Percentiles rank a stretch among this genome's conserved stretches.
phyloP scores from a whole-genome alignment of 768 basidiomycete species.

The Gloeopeniophorella convolvens region DNA sequence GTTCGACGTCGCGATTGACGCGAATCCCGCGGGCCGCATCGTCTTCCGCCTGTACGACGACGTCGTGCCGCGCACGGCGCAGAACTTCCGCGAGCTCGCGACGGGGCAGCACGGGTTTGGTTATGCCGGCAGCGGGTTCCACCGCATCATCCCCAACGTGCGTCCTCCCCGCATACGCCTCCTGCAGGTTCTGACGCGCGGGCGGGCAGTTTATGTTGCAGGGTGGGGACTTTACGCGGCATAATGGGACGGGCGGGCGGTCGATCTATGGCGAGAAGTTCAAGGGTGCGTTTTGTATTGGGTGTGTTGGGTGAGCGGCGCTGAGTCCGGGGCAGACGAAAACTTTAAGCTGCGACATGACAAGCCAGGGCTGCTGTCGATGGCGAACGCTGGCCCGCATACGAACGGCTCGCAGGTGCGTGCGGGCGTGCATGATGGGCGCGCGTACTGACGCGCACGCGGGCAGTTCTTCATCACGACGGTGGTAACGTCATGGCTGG shows the following conservation, averaged over 20 bases:
- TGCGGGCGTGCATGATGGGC: not conserved
- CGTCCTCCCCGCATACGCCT: slow-evolving; percentile 9
- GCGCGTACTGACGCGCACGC: not conserved
- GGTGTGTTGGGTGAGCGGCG: not conserved
- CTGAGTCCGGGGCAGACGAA: slow-evolving; percentile 29
- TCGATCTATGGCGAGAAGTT: slow-evolving; percentile 35
- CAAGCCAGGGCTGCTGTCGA: slow-evolving; percentile 38
- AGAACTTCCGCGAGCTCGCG: slow-evolving; percentile 78
- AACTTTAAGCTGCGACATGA: slow-evolving; percentile 33
- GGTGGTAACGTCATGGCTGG: slow-evolving; percentile 32
- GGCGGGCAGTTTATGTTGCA: slow-evolving; percentile 32
- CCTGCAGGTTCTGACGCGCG: not conserved
- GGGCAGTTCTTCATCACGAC: slow-evolving; percentile 37
- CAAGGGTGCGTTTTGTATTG: slow-evolving; percentile 24
- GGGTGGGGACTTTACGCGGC: slow-evolving; percentile 35
- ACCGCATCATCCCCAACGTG: slow-evolving; percentile 43
- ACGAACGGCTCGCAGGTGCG: slow-evolving; percentile 44
- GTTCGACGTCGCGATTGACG: slow-evolving; percentile 64
- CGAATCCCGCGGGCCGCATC: slow-evolving; percentile 57
- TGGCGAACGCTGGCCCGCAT: slow-evolving; percentile 45
- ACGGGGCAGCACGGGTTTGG: slow-evolving; percentile 63
- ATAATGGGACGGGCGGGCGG: slow-evolving; percentile 33
- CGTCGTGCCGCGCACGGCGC: slow-evolving; percentile 71
- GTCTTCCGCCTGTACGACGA: slow-evolving; percentile 81
- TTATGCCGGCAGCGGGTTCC: slow-evolving; percentile 64